Percentiles rank a stretch among this genome's conserved stretches.
Conservation (phyloP, 2,329 filamentous ascomycete species). For the Colletotrichum lupini region DNA sequence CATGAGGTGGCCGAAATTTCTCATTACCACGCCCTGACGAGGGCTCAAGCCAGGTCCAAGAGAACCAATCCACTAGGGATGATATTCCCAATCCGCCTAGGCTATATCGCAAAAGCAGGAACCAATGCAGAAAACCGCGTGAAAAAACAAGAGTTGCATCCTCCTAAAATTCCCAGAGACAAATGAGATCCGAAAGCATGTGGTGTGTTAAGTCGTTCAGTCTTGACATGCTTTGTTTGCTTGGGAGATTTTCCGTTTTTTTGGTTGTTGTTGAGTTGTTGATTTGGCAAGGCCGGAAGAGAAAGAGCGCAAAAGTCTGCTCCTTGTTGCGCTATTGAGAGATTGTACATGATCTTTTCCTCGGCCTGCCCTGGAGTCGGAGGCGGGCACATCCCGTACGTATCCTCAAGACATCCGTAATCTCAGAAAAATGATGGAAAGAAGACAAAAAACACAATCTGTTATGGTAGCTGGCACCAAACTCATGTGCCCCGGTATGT, state of each 20-base stretch:
- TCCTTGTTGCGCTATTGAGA: not conserved
- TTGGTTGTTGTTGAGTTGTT: conserved; percentile 7
- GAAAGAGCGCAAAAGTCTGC: conserved; percentile 10
- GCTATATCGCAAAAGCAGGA: conserved; percentile 38
- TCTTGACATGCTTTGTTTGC: conserved; percentile 29
- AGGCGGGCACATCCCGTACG: conserved; percentile 14
- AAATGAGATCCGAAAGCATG: conserved; percentile 38
- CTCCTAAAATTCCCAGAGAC: conserved; percentile 21
- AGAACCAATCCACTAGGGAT: conserved; percentile 41
- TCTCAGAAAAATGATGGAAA: not conserved
- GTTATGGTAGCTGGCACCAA: conserved; percentile 32
- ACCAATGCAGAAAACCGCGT: conserved; percentile 31
- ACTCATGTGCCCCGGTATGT: conserved; percentile 19
- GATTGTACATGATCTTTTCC: conserved; percentile 1
- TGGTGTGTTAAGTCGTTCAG: conserved; percentile 40
- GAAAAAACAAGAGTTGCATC: not conserved
- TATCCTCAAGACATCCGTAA: conserved; percentile 33
- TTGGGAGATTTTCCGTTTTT: conserved; percentile 23
- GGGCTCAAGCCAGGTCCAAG: conserved; percentile 42
- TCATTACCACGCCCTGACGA: conserved; percentile 50
- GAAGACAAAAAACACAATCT: conserved; percentile 26
- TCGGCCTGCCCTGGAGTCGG: conserved; percentile 35
- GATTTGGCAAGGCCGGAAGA: conserved; percentile 2
- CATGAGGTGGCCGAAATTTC: conserved; percentile 51
- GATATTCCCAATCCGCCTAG: not conserved